Conservation (phyloP, 441 rosid genomes). For the Metrosideros polymorpha region DNA sequence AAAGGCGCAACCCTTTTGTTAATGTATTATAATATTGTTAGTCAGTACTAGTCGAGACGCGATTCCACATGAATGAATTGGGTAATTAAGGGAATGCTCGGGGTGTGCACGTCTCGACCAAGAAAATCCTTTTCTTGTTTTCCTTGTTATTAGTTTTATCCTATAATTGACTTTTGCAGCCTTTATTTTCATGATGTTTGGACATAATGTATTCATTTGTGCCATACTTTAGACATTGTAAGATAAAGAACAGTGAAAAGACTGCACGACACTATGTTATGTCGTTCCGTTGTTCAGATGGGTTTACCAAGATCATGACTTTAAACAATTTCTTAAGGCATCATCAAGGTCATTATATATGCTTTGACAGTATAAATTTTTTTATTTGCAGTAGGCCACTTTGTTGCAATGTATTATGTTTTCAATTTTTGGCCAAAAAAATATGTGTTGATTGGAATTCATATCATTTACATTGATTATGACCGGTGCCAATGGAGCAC, state of each 20-base stretch:
- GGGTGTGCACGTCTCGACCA: not conserved
- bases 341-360: not conserved
- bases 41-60: no score
- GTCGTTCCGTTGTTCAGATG: not conserved
- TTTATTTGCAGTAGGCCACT: not conserved
- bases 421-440: not conserved
- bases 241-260: not conserved
- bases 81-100: no score
- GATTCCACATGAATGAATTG: no score
- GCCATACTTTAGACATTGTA: not conserved
- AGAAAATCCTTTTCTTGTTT: not conserved
- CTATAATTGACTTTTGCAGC: not conserved
- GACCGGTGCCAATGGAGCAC: not conserved
- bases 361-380: not conserved
- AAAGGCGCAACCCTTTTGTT: no score
- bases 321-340: not conserved
- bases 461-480: not conserved
- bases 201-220: not conserved
- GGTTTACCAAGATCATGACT: not conserved
- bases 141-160: not conserved
- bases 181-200: not conserved
- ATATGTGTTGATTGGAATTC: not conserved
- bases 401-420: not conserved
- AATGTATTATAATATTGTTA: no score
- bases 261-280: not conserved